Evolutionary conservation across 169 alveolate genomes (phyloP).

Genomic region (Plasmodium billcollinsi): DNA sequence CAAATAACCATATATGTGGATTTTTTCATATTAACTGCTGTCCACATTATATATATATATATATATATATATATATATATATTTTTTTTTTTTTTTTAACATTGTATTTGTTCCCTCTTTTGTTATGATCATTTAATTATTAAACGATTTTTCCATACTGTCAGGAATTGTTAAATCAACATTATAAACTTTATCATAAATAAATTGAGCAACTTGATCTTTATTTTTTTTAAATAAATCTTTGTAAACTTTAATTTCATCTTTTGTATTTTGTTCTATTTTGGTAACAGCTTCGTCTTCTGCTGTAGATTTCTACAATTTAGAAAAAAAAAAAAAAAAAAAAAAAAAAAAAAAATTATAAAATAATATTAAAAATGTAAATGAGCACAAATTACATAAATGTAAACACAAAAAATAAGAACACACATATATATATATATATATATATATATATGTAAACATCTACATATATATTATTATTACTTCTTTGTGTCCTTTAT

Average conservation of each 20-base stretch:
- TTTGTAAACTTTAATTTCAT: conserved; percentile 65
- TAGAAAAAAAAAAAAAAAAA: not conserved
- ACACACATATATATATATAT: not conserved
- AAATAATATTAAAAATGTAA: not conserved
- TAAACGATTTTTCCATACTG: conserved; percentile 39
- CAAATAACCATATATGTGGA: not conserved
- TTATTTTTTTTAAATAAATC: conserved; percentile 65
- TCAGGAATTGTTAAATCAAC: conserved; percentile 70
- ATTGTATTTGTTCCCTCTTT: not conserved
- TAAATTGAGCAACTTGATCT: conserved; percentile 69
- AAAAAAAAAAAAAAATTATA: too few species aligned
- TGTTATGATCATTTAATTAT: not conserved
- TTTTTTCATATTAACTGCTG: too few species aligned
- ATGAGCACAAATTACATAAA: too few species aligned
- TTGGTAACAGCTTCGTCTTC: conserved; percentile 72
- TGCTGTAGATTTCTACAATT: conserved; percentile 39
- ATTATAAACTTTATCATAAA: conserved; percentile 56
- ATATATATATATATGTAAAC: not conserved
- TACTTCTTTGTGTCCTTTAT: conserved; percentile 80
- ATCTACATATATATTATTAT: not conserved
- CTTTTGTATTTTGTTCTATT: conserved; percentile 64
- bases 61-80: too few species aligned
- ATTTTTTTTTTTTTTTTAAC: too few species aligned
- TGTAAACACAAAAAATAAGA: too few species aligned
- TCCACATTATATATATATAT: too few species aligned